Evolutionary conservation across 1,284 basidiomycete genomes (phyloP).

Genomic region (Clitocybe nebularis): DNA sequence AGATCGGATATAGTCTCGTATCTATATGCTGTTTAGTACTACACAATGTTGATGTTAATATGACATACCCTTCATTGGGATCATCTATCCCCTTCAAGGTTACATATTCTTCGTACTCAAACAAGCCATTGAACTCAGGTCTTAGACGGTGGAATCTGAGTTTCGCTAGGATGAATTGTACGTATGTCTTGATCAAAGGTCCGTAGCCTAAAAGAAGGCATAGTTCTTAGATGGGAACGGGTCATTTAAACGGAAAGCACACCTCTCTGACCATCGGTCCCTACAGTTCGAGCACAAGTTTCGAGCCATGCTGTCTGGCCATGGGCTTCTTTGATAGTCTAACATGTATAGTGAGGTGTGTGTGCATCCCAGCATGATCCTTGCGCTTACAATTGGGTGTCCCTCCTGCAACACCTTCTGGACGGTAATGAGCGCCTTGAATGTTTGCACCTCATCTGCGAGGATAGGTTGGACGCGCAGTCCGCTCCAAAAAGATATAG

Average conservation of each 20-base stretch:
- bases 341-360: slow-evolving; percentile 17
- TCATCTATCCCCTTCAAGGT: slow-evolving; percentile 95
- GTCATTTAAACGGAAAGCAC: slow-evolving; percentile 2
- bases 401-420: slow-evolving; percentile 96
- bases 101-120: slow-evolving; percentile 97
- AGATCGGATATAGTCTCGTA: slow-evolving; percentile 96
- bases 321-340: slow-evolving; percentile 95
- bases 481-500: slow-evolving; percentile 94
- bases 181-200: slow-evolving; percentile 88
- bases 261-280: slow-evolving; percentile 79
- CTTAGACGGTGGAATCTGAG: slow-evolving; percentile 90
- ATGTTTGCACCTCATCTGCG: slow-evolving; percentile 93
- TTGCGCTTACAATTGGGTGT: slow-evolving; percentile 70
- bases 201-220: slow-evolving; percentile 67
- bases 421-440: slow-evolving; percentile 93
- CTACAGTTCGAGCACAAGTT: slow-evolving; percentile 87
- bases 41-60: neutral
- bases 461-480: slow-evolving; percentile 92
- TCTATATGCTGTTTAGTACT: slow-evolving; percentile 35
- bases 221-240: slow-evolving; percentile 9
- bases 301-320: slow-evolving; percentile 96
- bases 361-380: neutral
- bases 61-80: slow-evolving; percentile 91
- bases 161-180: slow-evolving; percentile 92
- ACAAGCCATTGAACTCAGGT: slow-evolving; percentile 93